A percentile compares a stretch with the other conserved stretches of the same genome.
These are phyloP conservation scores for Neurospora sp. DNA, from an alignment of 2,329 filamentous ascomycete genomes.

Conservation along the genomic window DNA sequence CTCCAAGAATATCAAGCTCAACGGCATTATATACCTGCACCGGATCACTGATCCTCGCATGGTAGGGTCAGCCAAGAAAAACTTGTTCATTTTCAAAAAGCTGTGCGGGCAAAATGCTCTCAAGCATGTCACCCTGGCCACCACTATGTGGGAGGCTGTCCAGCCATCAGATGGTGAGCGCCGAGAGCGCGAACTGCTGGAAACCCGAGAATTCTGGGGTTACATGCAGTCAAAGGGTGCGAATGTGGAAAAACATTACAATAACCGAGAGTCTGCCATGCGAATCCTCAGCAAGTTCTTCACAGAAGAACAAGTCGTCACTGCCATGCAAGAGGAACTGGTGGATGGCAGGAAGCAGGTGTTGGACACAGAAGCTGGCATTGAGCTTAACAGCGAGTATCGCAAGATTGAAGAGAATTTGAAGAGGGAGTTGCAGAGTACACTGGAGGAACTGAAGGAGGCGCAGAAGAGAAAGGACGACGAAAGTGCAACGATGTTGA, in stretches of 20 bases:
- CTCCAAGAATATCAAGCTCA: neutral
- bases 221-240: neutral
- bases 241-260: neutral
- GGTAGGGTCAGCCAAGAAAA: neutral
- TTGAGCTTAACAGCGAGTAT: neutral
- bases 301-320: neutral
- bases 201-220: conserved; percentile 2
- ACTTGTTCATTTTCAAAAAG: conserved; percentile 5
- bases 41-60: conserved; percentile 46
- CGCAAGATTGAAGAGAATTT: neutral
- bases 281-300: neutral
- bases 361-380: neutral
- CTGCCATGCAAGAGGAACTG: neutral
- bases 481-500: neutral
- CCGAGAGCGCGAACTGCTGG: conserved; percentile 1
- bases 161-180: neutral
- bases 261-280: neutral
- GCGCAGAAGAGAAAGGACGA: neutral
- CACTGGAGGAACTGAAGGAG: neutral
- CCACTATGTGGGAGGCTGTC: conserved; percentile 5
- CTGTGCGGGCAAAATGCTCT: conserved; percentile 3
- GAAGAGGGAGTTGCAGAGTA: neutral
- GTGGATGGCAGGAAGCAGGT: neutral
- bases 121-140: neutral
- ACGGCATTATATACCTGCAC: conserved; percentile 36